Evolutionary conservation across 192 early-diverging fungal species (phyloP).

Genomic region (Backusella circina): DNA sequence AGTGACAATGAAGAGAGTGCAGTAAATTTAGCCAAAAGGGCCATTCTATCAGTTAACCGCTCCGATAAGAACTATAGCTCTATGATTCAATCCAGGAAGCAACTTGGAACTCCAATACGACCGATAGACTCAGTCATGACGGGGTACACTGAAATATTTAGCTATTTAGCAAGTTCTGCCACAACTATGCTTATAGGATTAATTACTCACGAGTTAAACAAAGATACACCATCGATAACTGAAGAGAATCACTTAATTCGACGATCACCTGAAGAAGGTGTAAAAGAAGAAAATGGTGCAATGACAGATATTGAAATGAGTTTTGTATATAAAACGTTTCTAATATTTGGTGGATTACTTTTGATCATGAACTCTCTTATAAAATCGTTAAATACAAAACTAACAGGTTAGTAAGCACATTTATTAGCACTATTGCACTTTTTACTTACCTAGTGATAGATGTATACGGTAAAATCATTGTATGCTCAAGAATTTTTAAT

Average conservation of each 20-base stretch:
- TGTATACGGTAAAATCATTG: constrained; percentile 31
- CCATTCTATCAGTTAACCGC: not conserved
- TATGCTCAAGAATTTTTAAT: constrained; percentile 21
- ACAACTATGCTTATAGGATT: not conserved
- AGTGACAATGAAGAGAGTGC: not conserved
- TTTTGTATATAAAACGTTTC: constrained; percentile 35
- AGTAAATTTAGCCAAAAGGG: not conserved
- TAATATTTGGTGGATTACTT: constrained; percentile 29
- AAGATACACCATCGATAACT: not conserved
- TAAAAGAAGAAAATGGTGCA: not conserved
- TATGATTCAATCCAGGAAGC: not conserved
- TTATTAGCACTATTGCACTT: not conserved
- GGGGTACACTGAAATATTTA: not conserved
- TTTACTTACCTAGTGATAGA: constrained; percentile 6
- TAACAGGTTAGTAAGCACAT: constrained; percentile 18
- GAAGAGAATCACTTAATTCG: not conserved
- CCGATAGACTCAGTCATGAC: not conserved
- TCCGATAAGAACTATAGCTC: not conserved
- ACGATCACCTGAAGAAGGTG: not conserved
- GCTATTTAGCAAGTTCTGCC: not conserved
- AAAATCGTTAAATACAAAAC: constrained; percentile 32
- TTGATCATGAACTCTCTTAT: constrained; percentile 31
- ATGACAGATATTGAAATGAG: constrained; percentile 23
- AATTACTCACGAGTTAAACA: not conserved
- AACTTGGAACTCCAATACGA: not conserved